Conservation (phyloP, 805 yeast genomes). For the Clavispora phyllophila region DNA sequence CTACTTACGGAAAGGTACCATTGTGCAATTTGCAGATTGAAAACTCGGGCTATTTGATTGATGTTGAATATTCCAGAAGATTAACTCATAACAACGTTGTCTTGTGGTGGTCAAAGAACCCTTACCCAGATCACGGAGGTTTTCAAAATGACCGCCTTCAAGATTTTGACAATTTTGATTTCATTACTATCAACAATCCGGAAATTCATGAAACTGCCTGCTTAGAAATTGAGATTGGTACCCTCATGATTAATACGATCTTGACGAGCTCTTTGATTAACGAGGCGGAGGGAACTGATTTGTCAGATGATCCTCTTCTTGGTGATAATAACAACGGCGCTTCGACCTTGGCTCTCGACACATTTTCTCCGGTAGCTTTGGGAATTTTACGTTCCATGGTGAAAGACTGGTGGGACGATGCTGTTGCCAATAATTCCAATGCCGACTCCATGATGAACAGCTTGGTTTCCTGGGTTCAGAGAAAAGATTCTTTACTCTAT, state of each 20-base stretch:
- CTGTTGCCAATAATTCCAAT: slow-evolving; percentile 55
- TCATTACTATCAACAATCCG: slow-evolving; percentile 70
- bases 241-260: slow-evolving; percentile 80
- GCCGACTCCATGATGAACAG: slow-evolving; percentile 83
- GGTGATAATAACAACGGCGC: slow-evolving; percentile 37
- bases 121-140: slow-evolving; percentile 84
- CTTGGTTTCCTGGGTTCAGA: slow-evolving; percentile 82
- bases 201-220: slow-evolving; percentile 76
- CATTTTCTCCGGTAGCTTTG: slow-evolving; percentile 75
- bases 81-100: slow-evolving; percentile 61
- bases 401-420: slow-evolving; percentile 92
- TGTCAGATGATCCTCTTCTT: slow-evolving; percentile 44
- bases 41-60: slow-evolving; percentile 73
- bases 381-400: slow-evolving; percentile 67
- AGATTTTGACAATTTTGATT: slow-evolving; percentile 55
- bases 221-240: slow-evolving; percentile 72
- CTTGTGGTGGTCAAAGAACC: slow-evolving; percentile 89
- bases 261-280: slow-evolving; percentile 78
- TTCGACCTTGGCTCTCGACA: slow-evolving; percentile 67
- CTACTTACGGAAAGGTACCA: slow-evolving; percentile 78
- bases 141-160: slow-evolving; percentile 54
- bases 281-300: slow-evolving; percentile 83
- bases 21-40: slow-evolving; percentile 79
- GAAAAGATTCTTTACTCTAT: slow-evolving; percentile 65
- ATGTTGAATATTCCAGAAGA: slow-evolving; percentile 79